Conservation (phyloP, 345 rosid species). For the Salix purpurea region DNA sequence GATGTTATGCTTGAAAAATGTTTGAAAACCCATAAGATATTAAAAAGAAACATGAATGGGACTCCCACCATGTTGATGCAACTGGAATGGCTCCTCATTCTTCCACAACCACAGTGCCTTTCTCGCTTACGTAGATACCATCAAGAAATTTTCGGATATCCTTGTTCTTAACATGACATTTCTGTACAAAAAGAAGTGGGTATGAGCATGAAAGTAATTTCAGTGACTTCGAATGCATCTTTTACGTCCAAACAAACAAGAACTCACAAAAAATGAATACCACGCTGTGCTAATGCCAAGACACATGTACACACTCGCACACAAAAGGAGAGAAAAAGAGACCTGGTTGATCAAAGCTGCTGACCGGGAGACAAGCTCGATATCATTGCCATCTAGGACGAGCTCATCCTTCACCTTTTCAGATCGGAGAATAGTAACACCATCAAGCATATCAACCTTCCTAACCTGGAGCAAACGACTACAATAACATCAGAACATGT, state of each 20-base stretch:
- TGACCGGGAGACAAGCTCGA: conserved; percentile 58
- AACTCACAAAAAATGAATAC: too few relatives aligned
- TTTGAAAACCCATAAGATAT: background rate
- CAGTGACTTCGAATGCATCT: too few relatives aligned
- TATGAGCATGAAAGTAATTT: too few relatives aligned
- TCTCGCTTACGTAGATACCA: conserved; percentile 63
- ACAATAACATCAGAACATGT: background rate
- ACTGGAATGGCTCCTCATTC: background rate
- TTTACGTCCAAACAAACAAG: too few relatives aligned
- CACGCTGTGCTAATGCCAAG: background rate
- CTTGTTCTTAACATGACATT: conserved; percentile 64
- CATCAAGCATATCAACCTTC: conserved; percentile 58
- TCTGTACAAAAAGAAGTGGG: background rate
- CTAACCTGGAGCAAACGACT: conserved; percentile 33
- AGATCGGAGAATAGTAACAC: conserved; percentile 51
- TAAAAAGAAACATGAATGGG: background rate
- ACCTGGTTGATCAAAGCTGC: conserved; percentile 65
- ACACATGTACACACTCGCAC: background rate
- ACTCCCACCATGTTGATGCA: background rate
- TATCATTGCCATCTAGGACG: conserved; percentile 53
- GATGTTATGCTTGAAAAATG: background rate
- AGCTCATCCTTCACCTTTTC: conserved; percentile 68
- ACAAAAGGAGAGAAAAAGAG: background rate
- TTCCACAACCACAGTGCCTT: conserved; percentile 40
- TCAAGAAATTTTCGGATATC: conserved; percentile 64